These are phyloP conservation scores for Monosporascus sp. DNA, from an alignment of 2,329 filamentous ascomycete species.

Conservation along the genomic window DNA sequence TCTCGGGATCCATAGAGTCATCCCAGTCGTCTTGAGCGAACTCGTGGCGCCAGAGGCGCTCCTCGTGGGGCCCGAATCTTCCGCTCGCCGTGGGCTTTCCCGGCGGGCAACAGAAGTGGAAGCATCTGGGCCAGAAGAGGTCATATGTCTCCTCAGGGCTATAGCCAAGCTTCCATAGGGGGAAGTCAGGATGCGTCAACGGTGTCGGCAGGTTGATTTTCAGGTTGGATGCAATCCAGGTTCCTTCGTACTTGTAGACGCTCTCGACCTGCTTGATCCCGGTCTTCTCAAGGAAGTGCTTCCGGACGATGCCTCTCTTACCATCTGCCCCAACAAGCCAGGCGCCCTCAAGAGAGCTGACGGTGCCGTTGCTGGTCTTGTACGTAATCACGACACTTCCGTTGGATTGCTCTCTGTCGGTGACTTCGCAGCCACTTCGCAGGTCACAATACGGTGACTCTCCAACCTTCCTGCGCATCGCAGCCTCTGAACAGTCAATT, in stretches of 20 bases:
- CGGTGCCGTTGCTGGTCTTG: constrained; percentile 5
- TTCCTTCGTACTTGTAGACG: constrained; percentile 29
- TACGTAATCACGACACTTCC: constrained; percentile 9
- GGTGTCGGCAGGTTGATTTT: constrained; percentile 36
- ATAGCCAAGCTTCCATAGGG: constrained; percentile 40
- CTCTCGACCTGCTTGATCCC: constrained; percentile 31
- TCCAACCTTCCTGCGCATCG: constrained; percentile 9
- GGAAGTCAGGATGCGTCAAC: constrained; percentile 40
- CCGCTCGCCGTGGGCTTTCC: constrained; percentile 36
- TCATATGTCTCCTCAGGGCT: constrained; percentile 41
- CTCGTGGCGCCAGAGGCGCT: constrained; percentile 39
- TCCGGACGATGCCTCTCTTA: constrained; percentile 39
- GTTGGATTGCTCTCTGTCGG: constrained; percentile 7
- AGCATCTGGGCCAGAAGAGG: constrained; percentile 38
- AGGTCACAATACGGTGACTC: constrained; percentile 13
- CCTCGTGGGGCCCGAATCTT: constrained; percentile 34
- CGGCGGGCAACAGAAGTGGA: constrained; percentile 38
- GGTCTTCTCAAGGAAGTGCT: constrained; percentile 36
- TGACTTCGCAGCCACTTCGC: constrained; percentile 13
- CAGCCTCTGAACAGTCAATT: constrained; percentile 6
- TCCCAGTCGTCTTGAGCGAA: constrained; percentile 24
- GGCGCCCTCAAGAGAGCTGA: constrained; percentile 6
- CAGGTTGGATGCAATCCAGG: constrained; percentile 44
- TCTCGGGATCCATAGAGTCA: constrained; percentile 24
- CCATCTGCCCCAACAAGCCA: constrained; percentile 40